Evolutionary conservation across 352 stramenopile genomes (phyloP), one percentile per base, ranked within the genome.

Genomic region (Phytophthora capsici): DNA sequence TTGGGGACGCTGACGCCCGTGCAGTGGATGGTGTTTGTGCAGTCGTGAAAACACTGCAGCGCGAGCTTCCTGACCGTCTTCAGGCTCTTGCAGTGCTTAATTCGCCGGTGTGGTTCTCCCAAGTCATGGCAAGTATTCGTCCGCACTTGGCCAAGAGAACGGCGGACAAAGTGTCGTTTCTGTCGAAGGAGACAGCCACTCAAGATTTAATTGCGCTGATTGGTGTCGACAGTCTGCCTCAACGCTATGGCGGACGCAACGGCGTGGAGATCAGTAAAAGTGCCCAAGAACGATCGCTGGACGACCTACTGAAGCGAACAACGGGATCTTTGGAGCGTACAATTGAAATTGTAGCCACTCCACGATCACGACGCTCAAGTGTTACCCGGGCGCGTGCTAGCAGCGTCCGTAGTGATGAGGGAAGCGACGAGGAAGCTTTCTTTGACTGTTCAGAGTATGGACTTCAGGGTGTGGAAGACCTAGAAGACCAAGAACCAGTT

Each of bases 381-480:
- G 49, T 64, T 37, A 74, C 38, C 25, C 71, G 68, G 4, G 61
- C 60, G 25, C 73, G 66, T 54, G 37, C 72, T 0, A 76, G 77
- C 30, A 86, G 76, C 13, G 43, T 76, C 10, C 72, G 76, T 19
- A 77, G 70, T 46, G 77, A 86, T 19, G 81, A 86, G 3, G 78
- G 71, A 1, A 93, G 85, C 25, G 85, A 93, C 28, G 85, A 93
- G 73, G 85, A 93, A 54, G 85, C 85, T 6, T 92, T 94, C 40
- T 94, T 94, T 43, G 86, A 94, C 43, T 90, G 74, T 50, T 81
- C 75, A 12, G 86, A 92, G 57, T 94, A 92, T 50, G 86, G 86
- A n/a, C 66, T 94, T 14, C 86, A 90, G 55, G 78, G 83, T 41
- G 66, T 80, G 13, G 63, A 79, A 20, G 82, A 92, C 22, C 37